These are phyloP conservation scores for Starmera pachycereana DNA, from an alignment of 805 yeast species.

Conservation along the genomic window DNA sequence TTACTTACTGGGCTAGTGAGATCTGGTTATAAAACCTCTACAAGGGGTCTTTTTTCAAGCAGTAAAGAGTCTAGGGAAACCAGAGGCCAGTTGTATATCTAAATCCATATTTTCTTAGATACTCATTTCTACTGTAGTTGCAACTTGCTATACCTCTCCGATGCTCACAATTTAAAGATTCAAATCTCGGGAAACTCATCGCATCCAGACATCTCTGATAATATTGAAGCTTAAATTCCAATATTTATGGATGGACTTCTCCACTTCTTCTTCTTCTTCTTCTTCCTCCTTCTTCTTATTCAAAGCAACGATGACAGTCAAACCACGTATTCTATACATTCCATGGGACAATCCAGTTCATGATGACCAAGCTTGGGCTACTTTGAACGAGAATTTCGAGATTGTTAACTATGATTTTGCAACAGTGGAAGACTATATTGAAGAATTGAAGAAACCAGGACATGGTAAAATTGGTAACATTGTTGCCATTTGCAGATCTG, in stretches of 20 bases:
- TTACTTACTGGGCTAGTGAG: slow-evolving; percentile 14
- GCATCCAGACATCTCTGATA: too few relatives aligned
- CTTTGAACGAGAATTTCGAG: slow-evolving; percentile 26
- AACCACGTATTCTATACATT: slow-evolving; percentile 27
- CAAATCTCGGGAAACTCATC: too few relatives aligned
- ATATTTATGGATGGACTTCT: too few relatives aligned
- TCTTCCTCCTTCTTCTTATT: too few relatives aligned
- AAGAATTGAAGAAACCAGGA: slow-evolving; percentile 23
- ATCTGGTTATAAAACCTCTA: slow-evolving; percentile 19
- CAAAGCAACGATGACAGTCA: slow-evolving; percentile 6
- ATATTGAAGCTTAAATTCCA: too few relatives aligned
- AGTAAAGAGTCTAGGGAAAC: slow-evolving; percentile 9
- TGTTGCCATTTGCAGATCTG: slow-evolving; percentile 27
- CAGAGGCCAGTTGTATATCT: slow-evolving; percentile 15
- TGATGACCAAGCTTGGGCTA: slow-evolving; percentile 27
- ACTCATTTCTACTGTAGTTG: too few relatives aligned
- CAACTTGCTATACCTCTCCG: too few relatives aligned
- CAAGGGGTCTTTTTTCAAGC: slow-evolving; percentile 19
- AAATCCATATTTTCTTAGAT: too few relatives aligned
- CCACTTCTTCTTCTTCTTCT: too few relatives aligned
- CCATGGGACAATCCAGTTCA: slow-evolving; percentile 29
- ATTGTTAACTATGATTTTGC: slow-evolving; percentile 23
- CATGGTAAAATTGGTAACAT: slow-evolving; percentile 25
- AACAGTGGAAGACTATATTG: slow-evolving; percentile 25
- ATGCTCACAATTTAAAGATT: too few relatives aligned